Percentiles rank a stretch among this genome's conserved stretches.
phyloP scores from a whole-genome alignment of 805 yeast genomes.

The Hanseniaspora guilliermondii region DNA sequence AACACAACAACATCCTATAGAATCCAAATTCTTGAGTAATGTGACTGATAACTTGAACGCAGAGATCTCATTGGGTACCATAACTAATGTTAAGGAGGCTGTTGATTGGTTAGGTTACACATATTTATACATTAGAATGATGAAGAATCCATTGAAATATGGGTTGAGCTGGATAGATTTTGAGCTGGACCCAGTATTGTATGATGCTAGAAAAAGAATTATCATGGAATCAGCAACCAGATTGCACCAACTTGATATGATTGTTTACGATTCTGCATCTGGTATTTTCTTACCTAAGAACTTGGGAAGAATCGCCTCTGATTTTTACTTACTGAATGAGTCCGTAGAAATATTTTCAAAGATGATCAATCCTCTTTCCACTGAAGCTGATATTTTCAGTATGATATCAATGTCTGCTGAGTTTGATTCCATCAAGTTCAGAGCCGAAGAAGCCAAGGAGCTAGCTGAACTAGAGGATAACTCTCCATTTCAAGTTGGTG shows the following conservation, averaged over 20 bases:
- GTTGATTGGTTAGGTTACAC: constrained; percentile 97
- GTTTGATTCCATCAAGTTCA: constrained; percentile 75
- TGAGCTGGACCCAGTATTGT: constrained; percentile 67
- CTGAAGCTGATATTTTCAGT: constrained; percentile 83
- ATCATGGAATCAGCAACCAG: constrained; percentile 67
- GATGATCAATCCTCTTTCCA: constrained; percentile 68
- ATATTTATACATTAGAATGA: constrained; percentile 85
- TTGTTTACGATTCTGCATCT: constrained; percentile 75
- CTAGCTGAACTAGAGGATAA: constrained; percentile 47
- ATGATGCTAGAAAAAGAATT: constrained; percentile 62
- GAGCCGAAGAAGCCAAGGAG: constrained; percentile 79
- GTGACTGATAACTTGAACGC: constrained; percentile 90
- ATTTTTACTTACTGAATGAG: constrained; percentile 73
- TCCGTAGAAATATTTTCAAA: constrained; percentile 82
- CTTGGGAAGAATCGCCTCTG: constrained; percentile 87
- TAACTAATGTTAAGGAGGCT: constrained; percentile 87
- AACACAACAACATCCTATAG: constrained; percentile 93
- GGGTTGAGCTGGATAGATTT: constrained; percentile 84
- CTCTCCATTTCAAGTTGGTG: constrained; percentile 71
- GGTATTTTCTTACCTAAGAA: constrained; percentile 75
- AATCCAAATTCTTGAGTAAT: constrained; percentile 64
- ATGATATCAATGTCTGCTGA: constrained; percentile 87
- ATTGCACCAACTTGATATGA: constrained; percentile 83
- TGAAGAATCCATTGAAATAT: constrained; percentile 81
- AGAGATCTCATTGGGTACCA: constrained; percentile 89